Evolutionary conservation across 176 grass and related monocot genomes (phyloP).

Genomic region (Hsuehochloa calcarea): DNA sequence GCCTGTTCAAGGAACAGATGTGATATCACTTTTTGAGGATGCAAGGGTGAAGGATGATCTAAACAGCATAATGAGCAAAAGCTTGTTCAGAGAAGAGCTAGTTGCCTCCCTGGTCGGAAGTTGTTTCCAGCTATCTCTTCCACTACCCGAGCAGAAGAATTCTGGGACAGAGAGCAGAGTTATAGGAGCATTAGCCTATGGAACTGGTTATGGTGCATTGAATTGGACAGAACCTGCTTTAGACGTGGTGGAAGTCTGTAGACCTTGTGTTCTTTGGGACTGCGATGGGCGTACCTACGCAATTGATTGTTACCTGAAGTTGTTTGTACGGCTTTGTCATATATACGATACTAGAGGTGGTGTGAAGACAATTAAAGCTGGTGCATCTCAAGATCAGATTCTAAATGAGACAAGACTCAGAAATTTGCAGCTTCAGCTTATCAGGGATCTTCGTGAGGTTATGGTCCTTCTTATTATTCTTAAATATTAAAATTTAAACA

Average conservation of each 20-base stretch:
- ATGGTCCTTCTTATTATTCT: conserved; percentile 17
- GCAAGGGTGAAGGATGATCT: conserved; percentile 90
- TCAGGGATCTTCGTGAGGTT: conserved; percentile 97
- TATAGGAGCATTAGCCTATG: conserved; percentile 98
- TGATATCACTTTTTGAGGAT: conserved; percentile 98
- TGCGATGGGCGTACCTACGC: conserved; percentile 86
- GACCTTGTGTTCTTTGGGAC: conserved; percentile 96
- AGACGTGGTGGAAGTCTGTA: conserved; percentile 94
- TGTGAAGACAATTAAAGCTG: conserved; percentile 89
- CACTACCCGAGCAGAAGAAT: conserved; percentile 84
- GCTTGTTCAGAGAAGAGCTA: conserved; percentile 90
- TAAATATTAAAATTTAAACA: conserved; percentile 4
- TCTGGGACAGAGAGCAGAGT: conserved; percentile 97
- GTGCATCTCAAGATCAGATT: conserved; percentile 98
- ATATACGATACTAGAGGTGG: conserved; percentile 96
- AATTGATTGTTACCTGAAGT: conserved; percentile 93
- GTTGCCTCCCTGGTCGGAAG: conserved; percentile 94
- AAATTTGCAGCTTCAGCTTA: conserved; percentile 94
- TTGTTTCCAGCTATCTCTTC: conserved; percentile 98
- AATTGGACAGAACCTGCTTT: conserved; percentile 98
- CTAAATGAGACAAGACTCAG: conserved; percentile 94
- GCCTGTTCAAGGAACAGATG: conserved; percentile 86
- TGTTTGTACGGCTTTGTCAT: conserved; percentile 93
- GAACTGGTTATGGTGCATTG: conserved; percentile 94
- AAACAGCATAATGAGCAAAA: conserved; percentile 87